Conservation (phyloP, 371 early-diverging fungal species). For the Saksenaea vasiformis region DNA sequence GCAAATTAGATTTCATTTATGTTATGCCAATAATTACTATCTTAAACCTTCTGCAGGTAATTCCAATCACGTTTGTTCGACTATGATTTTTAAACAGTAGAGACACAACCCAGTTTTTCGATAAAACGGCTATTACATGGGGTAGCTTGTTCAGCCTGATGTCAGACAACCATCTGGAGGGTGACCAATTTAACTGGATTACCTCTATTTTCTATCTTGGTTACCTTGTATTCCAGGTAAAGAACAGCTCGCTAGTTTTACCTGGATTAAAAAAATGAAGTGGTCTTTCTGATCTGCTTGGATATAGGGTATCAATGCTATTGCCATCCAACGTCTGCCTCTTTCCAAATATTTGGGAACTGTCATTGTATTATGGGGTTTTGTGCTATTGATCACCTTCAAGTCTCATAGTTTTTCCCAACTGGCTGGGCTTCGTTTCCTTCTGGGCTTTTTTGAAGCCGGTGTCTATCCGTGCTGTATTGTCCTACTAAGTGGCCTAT, state of each 20-base stretch:
- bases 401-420: constrained; percentile 23
- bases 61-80: not conserved
- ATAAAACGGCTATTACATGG: constrained; percentile 39
- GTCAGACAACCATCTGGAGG: constrained; percentile 22
- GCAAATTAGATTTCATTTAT: constrained; percentile 28
- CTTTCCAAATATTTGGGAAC: constrained; percentile 27
- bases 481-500: constrained; percentile 27
- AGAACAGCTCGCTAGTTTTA: not conserved
- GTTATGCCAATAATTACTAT: constrained; percentile 32
- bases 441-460: constrained; percentile 39
- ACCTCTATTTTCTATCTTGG: constrained; percentile 42
- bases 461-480: constrained; percentile 28
- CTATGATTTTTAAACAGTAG: not conserved
- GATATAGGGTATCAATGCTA: constrained; percentile 32
- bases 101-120: constrained; percentile 29
- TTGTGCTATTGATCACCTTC: constrained; percentile 6
- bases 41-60: constrained; percentile 32
- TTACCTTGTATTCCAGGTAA: constrained; percentile 37
- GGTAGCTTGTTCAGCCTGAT: constrained; percentile 39
- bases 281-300: not conserved
- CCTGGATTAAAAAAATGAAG: not conserved
- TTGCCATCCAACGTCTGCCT: constrained; percentile 35
- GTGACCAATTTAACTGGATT: constrained; percentile 28
- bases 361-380: constrained; percentile 35
- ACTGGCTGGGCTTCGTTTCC: constrained; percentile 26